Percentiles rank a stretch among this genome's conserved stretches.
phyloP scores from a whole-genome alignment of 176 grass and related monocot species.

The Metroxylon sagu region DNA sequence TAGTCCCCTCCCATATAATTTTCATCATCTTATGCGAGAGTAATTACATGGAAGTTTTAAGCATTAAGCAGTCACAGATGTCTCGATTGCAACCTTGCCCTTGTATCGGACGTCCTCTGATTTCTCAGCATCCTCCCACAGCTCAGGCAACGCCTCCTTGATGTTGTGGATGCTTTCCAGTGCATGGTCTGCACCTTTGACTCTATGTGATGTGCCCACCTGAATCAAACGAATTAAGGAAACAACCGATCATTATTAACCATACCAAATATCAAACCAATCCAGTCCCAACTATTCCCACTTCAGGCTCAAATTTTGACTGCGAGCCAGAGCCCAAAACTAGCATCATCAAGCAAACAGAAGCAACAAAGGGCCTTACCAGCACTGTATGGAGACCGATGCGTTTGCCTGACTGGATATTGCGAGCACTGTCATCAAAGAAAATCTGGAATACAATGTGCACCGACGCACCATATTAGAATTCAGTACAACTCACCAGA shows the following conservation, averaged over 20 bases:
- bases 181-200: constrained; percentile 73
- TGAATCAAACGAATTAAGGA: constrained; percentile 20
- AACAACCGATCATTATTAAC: no score
- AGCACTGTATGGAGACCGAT: constrained; percentile 55
- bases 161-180: constrained; percentile 82
- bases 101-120: constrained; percentile 51
- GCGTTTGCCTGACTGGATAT: constrained; percentile 68
- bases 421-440: constrained; percentile 71
- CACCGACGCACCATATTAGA: not conserved
- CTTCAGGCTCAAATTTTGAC: not conserved
- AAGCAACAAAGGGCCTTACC: constrained; percentile 13
- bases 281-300: no score
- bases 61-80: constrained; percentile 46
- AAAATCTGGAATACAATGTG: constrained; percentile 47
- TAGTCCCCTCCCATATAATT: no score
- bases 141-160: constrained; percentile 73
- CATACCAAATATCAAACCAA: no score
- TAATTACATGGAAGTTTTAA: no score
- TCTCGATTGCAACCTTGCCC: constrained; percentile 58
- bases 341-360: no score
- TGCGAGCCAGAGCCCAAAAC: no score
- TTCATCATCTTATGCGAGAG: no score
- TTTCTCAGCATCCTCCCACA: constrained; percentile 73
- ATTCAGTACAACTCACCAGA: no score
- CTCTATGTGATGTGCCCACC: constrained; percentile 65